These are phyloP conservation scores for Nicotiana benthamiana DNA, from an alignment of 257 asterid genomes.

Conservation along the genomic window DNA sequence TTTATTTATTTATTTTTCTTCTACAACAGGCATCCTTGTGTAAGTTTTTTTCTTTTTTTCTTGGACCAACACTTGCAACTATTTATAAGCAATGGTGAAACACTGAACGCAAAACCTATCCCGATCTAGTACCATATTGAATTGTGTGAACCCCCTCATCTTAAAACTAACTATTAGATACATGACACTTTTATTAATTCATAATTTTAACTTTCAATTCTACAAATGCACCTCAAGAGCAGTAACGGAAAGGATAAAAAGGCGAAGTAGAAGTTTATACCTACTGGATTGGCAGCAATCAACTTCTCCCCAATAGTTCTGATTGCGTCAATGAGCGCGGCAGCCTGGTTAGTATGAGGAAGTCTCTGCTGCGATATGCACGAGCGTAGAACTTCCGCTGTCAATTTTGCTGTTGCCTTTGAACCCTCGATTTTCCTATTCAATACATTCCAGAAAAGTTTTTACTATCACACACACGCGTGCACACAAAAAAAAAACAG, in stretches of 20 bases:
- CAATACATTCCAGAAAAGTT: not conserved
- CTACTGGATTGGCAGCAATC: slow-evolving; percentile 83
- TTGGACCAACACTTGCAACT: no score
- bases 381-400: slow-evolving; percentile 86
- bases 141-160: not conserved
- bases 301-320: slow-evolving; percentile 78
- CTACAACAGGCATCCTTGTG: not conserved
- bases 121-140: not conserved
- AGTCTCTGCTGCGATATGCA: slow-evolving; percentile 93
- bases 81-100: not conserved
- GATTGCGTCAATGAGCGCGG: slow-evolving; percentile 77
- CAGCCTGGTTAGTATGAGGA: slow-evolving; percentile 73
- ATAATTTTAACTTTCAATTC: not conserved
- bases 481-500: not conserved
- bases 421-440: slow-evolving; percentile 94
- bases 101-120: not conserved
- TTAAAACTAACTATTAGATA: not conserved
- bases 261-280: slow-evolving; percentile 19
- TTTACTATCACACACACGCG: not conserved
- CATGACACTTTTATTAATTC: not conserved
- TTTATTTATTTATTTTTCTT: not conserved
- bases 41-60: not conserved
- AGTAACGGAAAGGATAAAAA: not conserved
- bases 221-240: not conserved
- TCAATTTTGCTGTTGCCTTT: slow-evolving; percentile 81